Percentiles rank a stretch among this genome's conserved stretches.
phyloP scores from a whole-genome alignment of 208 protist genomes.

The Herpetomonas samuelpessoai region DNA sequence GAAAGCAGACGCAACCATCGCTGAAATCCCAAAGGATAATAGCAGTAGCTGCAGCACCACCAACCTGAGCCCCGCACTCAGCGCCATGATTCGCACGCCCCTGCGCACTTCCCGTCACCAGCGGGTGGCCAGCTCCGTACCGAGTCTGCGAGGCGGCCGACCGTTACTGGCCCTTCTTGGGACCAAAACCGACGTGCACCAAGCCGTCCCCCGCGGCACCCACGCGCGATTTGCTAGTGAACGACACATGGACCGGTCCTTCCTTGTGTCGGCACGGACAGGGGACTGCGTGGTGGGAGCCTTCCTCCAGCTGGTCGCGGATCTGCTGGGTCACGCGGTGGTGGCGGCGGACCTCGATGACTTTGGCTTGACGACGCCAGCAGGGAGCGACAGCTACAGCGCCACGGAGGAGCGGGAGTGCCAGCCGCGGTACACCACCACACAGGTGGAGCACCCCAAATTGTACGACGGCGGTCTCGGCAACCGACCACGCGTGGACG shows the following conservation, averaged over 20 bases:
- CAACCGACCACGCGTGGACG: too few relatives aligned
- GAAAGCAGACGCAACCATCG: too few relatives aligned
- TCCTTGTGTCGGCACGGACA: constrained; percentile 89
- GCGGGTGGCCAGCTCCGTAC: too few relatives aligned
- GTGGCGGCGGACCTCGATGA: constrained; percentile 68
- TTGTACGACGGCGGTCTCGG: too few relatives aligned
- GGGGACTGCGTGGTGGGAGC: constrained; percentile 85
- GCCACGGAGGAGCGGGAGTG: constrained; percentile 29
- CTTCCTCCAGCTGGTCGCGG: constrained; percentile 84
- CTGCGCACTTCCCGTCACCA: too few relatives aligned
- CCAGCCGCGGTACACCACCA: too few relatives aligned
- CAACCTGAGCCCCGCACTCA: too few relatives aligned
- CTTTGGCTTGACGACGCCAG: constrained; percentile 28
- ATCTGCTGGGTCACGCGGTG: constrained; percentile 77
- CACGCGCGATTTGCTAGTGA: constrained; percentile 69
- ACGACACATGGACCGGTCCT: constrained; percentile 49
- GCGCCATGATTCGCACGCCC: too few relatives aligned
- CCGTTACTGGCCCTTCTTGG: constrained; percentile 86
- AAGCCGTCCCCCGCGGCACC: constrained; percentile 60
- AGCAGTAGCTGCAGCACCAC: too few relatives aligned
- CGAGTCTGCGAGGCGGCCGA: too few relatives aligned
- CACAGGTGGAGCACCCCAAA: too few relatives aligned
- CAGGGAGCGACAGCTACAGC: constrained; percentile 46
- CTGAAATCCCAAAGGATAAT: too few relatives aligned
- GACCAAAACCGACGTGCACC: constrained; percentile 92